phyloP scores from a whole-genome alignment of 805 yeast species.

The Myxozyma mucilagina region DNA sequence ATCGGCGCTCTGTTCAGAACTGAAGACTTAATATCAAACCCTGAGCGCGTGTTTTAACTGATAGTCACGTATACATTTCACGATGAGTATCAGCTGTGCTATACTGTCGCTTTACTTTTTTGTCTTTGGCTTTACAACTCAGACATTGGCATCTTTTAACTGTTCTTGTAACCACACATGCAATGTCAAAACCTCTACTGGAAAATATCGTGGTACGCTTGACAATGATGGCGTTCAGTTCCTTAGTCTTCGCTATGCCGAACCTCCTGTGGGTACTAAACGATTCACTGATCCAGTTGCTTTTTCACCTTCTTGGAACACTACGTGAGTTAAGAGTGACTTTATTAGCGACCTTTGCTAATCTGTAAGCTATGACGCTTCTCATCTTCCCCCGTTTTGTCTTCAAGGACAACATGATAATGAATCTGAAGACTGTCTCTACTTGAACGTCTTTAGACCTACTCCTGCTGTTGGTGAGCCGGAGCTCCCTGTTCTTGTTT shows the following conservation, averaged over 20 bases:
- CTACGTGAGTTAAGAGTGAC: not conserved
- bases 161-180: constrained; percentile 21
- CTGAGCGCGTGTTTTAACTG: not conserved
- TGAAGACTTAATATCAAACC: too few species aligned
- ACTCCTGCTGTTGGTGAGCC: not conserved
- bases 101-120: not conserved
- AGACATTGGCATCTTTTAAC: constrained; percentile 4
- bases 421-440: constrained; percentile 31
- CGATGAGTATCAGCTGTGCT: constrained; percentile 2
- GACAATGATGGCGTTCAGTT: constrained; percentile 20
- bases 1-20: not conserved
- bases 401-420: constrained; percentile 10
- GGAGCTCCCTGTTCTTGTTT: constrained; percentile 20
- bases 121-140: constrained; percentile 2
- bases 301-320: constrained; percentile 4
- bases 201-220: constrained; percentile 16
- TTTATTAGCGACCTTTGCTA: not conserved
- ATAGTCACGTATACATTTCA: not conserved
- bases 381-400: constrained; percentile 29
- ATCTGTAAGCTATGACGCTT: constrained; percentile 16
- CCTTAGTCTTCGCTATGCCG: constrained; percentile 28
- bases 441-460: constrained; percentile 29
- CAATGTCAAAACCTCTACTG: constrained; percentile 25
- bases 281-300: constrained; percentile 25
- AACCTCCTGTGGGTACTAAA: constrained; percentile 23